Evolutionary conservation across 2,329 filamentous ascomycete genomes (phyloP), one percentile per base, ranked within the genome.

Genomic region (Annulohypoxylon truncatum): DNA sequence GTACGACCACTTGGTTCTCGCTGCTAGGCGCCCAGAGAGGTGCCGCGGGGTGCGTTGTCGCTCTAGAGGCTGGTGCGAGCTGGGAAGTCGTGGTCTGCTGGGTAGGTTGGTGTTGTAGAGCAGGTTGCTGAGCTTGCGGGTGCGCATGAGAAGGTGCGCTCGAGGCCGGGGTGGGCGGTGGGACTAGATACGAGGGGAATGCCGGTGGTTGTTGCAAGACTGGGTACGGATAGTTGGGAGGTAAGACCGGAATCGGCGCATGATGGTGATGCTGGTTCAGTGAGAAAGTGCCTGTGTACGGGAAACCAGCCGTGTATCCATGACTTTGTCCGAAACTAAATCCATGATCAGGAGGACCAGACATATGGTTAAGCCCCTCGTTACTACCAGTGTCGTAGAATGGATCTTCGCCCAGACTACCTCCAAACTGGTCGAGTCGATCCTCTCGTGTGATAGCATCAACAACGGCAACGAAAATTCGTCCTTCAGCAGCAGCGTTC

Each of bases 341-440:
- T 18, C n/a, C 35, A 7, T 38, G 35, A 18, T 5, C 7, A 6
- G 20, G 4, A 42, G 18, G 38, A 4, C 38, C 18, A 20, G 18
- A 2, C 20, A 38, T 12, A 10, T 38, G 7, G 9, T 26, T 40
- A 40, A 7, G 35, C 3, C 24, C 35, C 9, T 18, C 28, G 7
- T 13, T 28, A 22, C n/a, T 56, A 35, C 44, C 31, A n/a, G n/a
- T 38, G 29, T 62, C 48, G 26, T 62, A 63, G 55, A 69, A 69
- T 1, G 67, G 67, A 38, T 69, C 67, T 9, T 67, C 54, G 3
- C 40, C 54, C 7, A 54, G 3, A 18, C 4, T 18, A 22, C 46
- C 46, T 3, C 24, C 54, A n/a, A 33, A 47, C 7, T 57, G 58
- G 10, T 48, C 42, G n/a, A 53, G 13, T 12, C 56, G 24, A n/a